Percentiles rank a stretch among this genome's conserved stretches.
Conservation (phyloP, 2,329 filamentous ascomycete species). For the Cercospora beticola region DNA sequence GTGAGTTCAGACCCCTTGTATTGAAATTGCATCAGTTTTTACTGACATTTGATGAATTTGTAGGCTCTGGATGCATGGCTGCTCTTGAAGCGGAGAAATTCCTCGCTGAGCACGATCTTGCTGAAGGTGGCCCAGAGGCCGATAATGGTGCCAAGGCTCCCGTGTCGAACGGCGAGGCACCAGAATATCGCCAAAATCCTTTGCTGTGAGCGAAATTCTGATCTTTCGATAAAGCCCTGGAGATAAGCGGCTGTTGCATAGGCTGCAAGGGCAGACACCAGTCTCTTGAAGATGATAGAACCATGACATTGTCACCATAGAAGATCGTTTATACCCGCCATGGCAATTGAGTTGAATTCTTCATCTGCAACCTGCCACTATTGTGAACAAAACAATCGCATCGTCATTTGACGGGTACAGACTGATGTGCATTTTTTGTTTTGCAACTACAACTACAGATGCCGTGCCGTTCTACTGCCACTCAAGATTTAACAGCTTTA, state of each 20-base stretch:
- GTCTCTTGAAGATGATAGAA: neutral
- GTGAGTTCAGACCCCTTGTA: conserved; percentile 53
- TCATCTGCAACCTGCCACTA: neutral
- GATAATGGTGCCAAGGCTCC: conserved; percentile 50
- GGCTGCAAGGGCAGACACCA: neutral
- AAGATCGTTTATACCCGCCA: conserved; percentile 2
- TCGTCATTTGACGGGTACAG: neutral
- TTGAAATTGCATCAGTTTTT: neutral
- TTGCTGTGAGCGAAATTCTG: conserved; percentile 51
- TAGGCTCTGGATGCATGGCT: conserved; percentile 90
- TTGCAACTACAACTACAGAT: neutral
- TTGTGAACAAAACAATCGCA: neutral
- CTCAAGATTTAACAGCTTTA: neutral
- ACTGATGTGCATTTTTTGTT: neutral
- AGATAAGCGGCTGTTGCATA: neutral
- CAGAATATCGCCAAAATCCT: conserved; percentile 65
- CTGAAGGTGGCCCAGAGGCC: conserved; percentile 50
- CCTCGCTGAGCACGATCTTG: conserved; percentile 70
- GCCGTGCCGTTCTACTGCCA: neutral
- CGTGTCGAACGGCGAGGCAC: conserved; percentile 52
- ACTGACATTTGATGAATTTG: conserved; percentile 17
- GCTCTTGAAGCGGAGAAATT: conserved; percentile 95
- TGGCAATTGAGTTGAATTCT: neutral
- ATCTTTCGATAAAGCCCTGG: neutral
- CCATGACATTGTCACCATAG: neutral